Evolutionary conservation across 805 yeast species (phyloP).

Genomic region (Crinitomyces ghanaensis): DNA sequence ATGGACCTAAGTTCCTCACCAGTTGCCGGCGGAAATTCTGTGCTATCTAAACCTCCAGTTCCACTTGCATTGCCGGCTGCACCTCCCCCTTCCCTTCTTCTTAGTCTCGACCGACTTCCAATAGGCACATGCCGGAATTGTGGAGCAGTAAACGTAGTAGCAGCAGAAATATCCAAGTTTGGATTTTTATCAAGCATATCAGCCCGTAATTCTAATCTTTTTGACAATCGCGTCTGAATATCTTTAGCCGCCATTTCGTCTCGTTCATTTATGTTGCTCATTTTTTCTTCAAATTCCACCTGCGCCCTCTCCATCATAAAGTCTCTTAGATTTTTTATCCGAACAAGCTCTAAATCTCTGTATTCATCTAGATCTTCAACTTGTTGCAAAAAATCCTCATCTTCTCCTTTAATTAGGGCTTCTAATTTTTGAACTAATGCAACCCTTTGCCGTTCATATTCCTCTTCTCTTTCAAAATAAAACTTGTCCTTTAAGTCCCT

Average conservation of each 20-base stretch:
- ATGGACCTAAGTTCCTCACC: too few species aligned
- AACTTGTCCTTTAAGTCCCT: slow-evolving; percentile 9
- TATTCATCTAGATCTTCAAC: slow-evolving; percentile 13
- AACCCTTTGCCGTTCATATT: slow-evolving; percentile 7
- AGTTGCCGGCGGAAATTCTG: too few species aligned
- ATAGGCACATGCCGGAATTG: too few species aligned
- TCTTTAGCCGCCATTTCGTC: slow-evolving; percentile 4
- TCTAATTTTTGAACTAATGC: slow-evolving; percentile 7
- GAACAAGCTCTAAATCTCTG: slow-evolving; percentile 15
- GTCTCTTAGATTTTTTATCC: slow-evolving; percentile 9
- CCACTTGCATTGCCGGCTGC: too few species aligned
- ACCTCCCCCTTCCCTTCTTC: too few species aligned
- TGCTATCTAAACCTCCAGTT: too few species aligned
- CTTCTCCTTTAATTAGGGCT: slow-evolving; percentile 8
- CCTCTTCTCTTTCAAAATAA: slow-evolving; percentile 5
- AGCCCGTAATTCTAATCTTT: slow-evolving; percentile 11
- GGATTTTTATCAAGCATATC: slow-evolving; percentile 3
- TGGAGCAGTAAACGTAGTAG: too few species aligned
- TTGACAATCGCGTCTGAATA: slow-evolving; percentile 9
- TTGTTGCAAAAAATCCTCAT: slow-evolving; percentile 9
- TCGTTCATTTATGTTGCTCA: slow-evolving; percentile 9
- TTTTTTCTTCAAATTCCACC: slow-evolving; percentile 6
- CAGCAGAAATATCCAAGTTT: too few species aligned
- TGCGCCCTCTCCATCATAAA: slow-evolving; percentile 8
- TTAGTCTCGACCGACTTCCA: too few species aligned